Base-by-base conservation (phyloP, 768 basidiomycete species). In the Hygrocybe punicea region DNA sequence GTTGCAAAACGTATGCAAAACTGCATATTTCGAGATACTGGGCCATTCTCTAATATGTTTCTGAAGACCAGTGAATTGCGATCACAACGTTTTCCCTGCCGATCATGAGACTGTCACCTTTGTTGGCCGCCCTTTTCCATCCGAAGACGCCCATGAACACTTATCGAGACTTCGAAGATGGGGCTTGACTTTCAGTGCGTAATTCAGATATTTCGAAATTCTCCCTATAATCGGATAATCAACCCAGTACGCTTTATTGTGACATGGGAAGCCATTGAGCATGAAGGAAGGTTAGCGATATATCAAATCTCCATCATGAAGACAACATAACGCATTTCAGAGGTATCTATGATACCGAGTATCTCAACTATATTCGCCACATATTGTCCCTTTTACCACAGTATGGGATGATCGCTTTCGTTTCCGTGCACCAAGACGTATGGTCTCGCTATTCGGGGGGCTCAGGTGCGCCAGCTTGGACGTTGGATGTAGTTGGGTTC, bases 261-360 rank as follows among this genome's bases (percentile, higher is more conserved):
- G 4, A 95, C 96, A 1, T 99, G 96, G 96, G 96, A 99, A 69
- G 93, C 96, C 0, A 79, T 98, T 14, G 96, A 98, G 67, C 97
- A 98, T 67, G 84, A 81, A 58, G 96, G 93, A 63, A 90, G 85
- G 94, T 95, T 73, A 62, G 92, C 85, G 7, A 37, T 46, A 9
- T 53, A 2, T 55, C 9, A 8, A 16, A 16, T n/a, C 37, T 46
- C 6, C 51, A 60, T 44, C 21, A 23, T 40, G 7, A 36, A 35
- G 2, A 9, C 10, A 11, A 16, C 34, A 42, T 10, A 4, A 63
- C 36, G 21, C 29, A n/a, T 33, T 25, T 23, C 55, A 95, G 92
- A 6, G 93, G 93, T 0, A 69, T 85, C 17, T 95, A 96, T 64
- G 96, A 98, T 69, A 73, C 71, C 6, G 86, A 86, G 51, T 98